Evolutionary conservation across 2,329 filamentous ascomycete species (phyloP).

Genomic region (Pseudogymnoascus destructans): DNA sequence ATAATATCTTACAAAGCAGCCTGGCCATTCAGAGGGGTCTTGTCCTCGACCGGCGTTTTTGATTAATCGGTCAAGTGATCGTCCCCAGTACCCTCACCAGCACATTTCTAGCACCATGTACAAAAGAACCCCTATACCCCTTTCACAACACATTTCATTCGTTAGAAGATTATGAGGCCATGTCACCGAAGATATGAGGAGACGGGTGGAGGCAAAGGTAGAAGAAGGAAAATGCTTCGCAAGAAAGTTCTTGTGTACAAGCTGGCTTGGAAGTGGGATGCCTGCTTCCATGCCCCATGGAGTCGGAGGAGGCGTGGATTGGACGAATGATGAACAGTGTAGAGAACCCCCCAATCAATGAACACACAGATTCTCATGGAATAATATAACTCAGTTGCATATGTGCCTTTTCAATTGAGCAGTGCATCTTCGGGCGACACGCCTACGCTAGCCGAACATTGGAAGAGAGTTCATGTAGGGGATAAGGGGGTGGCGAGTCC

Average conservation of each 20-base stretch:
- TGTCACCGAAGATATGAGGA: slow-evolving; percentile 12
- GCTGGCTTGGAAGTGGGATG: not conserved
- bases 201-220: not conserved
- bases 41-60: slow-evolving; percentile 26
- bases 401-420: not conserved
- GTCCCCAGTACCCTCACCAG: slow-evolving; percentile 5
- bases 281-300: not conserved
- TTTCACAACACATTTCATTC: slow-evolving; percentile 10
- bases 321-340: slow-evolving; percentile 7
- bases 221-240: not conserved
- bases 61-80: slow-evolving; percentile 18
- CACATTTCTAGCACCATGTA: slow-evolving; percentile 8
- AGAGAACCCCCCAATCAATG: slow-evolving; percentile 10
- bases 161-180: slow-evolving; percentile 11
- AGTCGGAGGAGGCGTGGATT: slow-evolving; percentile 8
- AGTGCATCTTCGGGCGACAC: slow-evolving; percentile 39
- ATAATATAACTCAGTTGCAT: slow-evolving; percentile 3
- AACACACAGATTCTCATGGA: slow-evolving; percentile 7
- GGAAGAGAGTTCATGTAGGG: slow-evolving; percentile 51
- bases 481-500: not conserved
- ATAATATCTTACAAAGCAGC: slow-evolving; percentile 11
- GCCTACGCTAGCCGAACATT: slow-evolving; percentile 52
- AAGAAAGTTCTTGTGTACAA: slow-evolving; percentile 8
- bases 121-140: slow-evolving; percentile 10
- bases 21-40: slow-evolving; percentile 25